Percentiles rank a stretch among this genome's conserved stretches.
Evolutionary conservation across 352 stramenopile species (phyloP).

Genomic region (Phytophthora pini): DNA sequence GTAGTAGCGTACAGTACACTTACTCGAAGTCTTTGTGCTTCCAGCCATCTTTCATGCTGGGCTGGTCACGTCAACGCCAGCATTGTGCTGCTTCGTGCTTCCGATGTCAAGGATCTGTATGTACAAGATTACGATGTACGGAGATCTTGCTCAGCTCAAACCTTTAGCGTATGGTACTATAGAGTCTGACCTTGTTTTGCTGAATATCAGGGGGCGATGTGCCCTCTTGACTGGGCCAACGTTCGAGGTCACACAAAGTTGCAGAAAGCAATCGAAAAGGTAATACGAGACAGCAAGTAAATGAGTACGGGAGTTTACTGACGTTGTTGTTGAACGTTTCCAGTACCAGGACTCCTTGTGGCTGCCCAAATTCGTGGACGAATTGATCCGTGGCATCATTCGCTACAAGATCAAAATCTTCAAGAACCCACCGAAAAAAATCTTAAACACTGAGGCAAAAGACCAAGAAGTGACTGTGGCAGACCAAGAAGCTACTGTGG

Average conservation of each 20-base stretch:
- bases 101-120: constrained; percentile 66
- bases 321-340: neutral
- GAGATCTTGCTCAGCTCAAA: too few species aligned
- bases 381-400: constrained; percentile 72
- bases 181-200: neutral
- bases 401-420: constrained; percentile 83
- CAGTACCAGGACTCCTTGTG: constrained; percentile 70
- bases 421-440: constrained; percentile 48
- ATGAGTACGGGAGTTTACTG: neutral
- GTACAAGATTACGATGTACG: constrained; percentile 71
- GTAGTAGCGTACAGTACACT: neutral
- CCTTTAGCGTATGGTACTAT: too few species aligned
- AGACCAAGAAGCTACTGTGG: neutral
- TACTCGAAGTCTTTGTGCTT: neutral
- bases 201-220: constrained; percentile 22
- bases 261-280: constrained; percentile 63
- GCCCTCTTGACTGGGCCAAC: constrained; percentile 65
- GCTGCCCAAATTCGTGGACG: constrained; percentile 75
- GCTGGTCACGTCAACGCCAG: constrained; percentile 66
- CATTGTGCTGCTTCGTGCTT: constrained; percentile 53
- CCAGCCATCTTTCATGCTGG: constrained; percentile 74
- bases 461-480: neutral
- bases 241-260: constrained; percentile 54
- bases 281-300: constrained; percentile 6
- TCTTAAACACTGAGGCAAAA: constrained; percentile 13